Evolutionary conservation across 2,329 filamentous ascomycete species (phyloP).

Genomic region (Aspergillus ruber): DNA sequence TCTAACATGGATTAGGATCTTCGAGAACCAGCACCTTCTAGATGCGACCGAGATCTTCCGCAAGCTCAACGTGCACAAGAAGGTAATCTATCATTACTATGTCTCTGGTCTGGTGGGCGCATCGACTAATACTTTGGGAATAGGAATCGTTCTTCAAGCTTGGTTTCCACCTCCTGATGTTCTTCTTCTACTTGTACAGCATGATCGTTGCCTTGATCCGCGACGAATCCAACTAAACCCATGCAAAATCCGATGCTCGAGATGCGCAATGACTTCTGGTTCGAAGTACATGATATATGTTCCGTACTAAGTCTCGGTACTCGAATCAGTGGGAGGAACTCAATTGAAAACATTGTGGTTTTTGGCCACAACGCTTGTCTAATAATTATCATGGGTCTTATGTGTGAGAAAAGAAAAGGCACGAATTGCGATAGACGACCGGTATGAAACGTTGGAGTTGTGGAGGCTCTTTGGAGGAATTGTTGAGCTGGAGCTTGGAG

Average conservation of each 20-base stretch:
- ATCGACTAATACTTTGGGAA: conserved; percentile 5
- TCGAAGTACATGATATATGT: conserved; percentile 1
- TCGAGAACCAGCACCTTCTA: conserved; percentile 92
- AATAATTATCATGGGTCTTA: neutral
- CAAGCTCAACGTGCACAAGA: conserved; percentile 98
- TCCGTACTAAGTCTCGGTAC: neutral
- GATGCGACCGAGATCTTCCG: conserved; percentile 99
- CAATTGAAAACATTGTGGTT: neutral
- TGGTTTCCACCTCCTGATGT: conserved; percentile 97
- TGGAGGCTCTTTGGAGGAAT: neutral
- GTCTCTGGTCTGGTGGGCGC: neutral
- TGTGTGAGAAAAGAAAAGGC: neutral
- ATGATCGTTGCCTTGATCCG: conserved; percentile 96
- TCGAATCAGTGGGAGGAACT: neutral
- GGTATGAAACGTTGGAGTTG: neutral
- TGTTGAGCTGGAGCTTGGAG: neutral
- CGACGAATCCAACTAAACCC: conserved; percentile 76
- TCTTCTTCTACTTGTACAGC: conserved; percentile 99
- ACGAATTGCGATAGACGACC: neutral
- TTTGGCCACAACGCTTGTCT: neutral
- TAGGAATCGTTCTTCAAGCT: conserved; percentile 99
- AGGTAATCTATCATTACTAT: conserved; percentile 50
- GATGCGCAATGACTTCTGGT: conserved; percentile 31
- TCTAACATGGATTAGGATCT: conserved; percentile 58
- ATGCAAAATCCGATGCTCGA: conserved; percentile 29